phyloP scores from a whole-genome alignment of 768 basidiomycete genomes.

The Boletus rubescentipes region DNA sequence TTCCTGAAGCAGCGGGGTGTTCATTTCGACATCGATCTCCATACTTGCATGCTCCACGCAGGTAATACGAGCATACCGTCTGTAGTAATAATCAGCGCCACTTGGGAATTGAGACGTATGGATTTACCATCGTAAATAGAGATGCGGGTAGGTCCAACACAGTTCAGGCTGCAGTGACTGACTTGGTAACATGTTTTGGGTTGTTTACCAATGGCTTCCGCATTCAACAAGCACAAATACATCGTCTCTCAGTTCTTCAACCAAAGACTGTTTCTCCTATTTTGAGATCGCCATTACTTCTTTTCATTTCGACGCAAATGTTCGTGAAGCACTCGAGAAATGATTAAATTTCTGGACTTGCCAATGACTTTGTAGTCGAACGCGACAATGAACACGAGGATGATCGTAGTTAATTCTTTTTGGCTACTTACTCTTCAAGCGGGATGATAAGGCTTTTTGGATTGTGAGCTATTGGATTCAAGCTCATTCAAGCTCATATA shows the following conservation, averaged over 20 bases:
- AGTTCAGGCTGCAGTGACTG: background rate
- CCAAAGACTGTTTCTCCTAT: no score
- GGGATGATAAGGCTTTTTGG: no score
- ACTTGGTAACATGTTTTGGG: background rate
- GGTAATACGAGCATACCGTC: slow-evolving; percentile 61
- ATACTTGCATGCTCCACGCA: slow-evolving; percentile 65
- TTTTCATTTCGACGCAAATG: no score
- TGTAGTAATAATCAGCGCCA: slow-evolving; percentile 24
- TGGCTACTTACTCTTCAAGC: no score
- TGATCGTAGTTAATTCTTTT: no score
- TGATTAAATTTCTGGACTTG: no score
- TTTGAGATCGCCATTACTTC: no score
- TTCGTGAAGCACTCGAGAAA: no score
- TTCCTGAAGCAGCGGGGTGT: slow-evolving; percentile 45
- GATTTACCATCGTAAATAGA: slow-evolving; percentile 18
- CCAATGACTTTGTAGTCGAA: no score
- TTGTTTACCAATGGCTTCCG: slow-evolving; percentile 12
- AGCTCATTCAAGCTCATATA: no score
- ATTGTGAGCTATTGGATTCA: no score
- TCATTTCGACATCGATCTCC: slow-evolving; percentile 66
- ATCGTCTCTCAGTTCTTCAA: background rate
- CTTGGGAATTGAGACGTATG: background rate
- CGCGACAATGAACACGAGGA: no score
- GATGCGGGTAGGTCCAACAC: background rate
- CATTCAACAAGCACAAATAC: slow-evolving; percentile 21